Conservation (phyloP, 768 basidiomycete species). For the Pleurotus tuber-regium region DNA sequence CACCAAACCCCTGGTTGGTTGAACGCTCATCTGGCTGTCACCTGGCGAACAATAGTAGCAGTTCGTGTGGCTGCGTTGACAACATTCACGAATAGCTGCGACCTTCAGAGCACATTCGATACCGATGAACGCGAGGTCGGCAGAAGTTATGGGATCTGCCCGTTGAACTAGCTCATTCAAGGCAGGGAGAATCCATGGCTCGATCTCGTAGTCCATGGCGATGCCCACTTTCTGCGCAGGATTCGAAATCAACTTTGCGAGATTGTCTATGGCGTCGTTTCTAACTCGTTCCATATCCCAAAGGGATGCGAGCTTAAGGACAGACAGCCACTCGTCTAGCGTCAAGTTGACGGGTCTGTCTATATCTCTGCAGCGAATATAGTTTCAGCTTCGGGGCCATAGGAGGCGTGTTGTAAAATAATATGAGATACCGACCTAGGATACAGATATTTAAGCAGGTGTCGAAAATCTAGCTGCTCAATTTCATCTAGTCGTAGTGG, state of each 20-base stretch:
- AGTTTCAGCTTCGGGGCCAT: too few species aligned
- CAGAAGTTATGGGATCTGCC: conserved; percentile 16
- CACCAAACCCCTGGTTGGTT: background rate
- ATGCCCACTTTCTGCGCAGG: conserved; percentile 7
- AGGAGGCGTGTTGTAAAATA: too few species aligned
- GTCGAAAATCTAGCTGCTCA: conserved; percentile 6
- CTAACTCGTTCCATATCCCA: conserved; percentile 17
- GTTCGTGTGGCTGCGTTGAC: background rate
- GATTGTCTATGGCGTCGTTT: conserved; percentile 13
- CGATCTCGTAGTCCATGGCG: conserved; percentile 12
- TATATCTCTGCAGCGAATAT: background rate
- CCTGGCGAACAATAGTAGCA: background rate
- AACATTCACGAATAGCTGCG: conserved; percentile 18
- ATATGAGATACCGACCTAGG: too few species aligned
- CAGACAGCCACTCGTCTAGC: conserved; percentile 4
- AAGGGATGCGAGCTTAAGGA: conserved; percentile 10
- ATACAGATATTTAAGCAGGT: conserved; percentile 10
- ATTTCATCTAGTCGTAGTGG: conserved; percentile 13
- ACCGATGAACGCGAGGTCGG: conserved; percentile 24
- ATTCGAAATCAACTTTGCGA: conserved; percentile 1
- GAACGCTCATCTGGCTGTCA: background rate
- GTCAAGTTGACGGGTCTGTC: background rate
- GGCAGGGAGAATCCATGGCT: conserved; percentile 5
- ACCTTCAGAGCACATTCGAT: conserved; percentile 17
- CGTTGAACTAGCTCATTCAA: background rate